A percentile compares a stretch with the other conserved stretches of the same genome.
Conservation (phyloP, 2,329 filamentous ascomycete species). For the Sclerotinia borealis region DNA sequence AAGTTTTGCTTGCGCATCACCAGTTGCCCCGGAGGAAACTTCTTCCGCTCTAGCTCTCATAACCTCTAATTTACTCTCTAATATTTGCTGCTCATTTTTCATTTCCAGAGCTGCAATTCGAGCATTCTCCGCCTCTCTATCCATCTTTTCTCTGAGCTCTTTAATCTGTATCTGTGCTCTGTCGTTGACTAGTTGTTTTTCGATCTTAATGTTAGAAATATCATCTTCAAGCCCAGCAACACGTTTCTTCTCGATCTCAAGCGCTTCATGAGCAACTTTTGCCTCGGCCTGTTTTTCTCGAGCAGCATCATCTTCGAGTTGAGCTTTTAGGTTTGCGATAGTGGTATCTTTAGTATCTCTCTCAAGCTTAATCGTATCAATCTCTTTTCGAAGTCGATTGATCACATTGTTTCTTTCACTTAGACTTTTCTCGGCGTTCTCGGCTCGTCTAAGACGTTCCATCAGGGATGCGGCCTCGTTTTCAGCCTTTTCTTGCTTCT, state of each 20-base stretch:
- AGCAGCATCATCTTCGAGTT: constrained; percentile 61
- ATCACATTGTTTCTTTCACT: constrained; percentile 48
- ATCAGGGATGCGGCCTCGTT: constrained; percentile 44
- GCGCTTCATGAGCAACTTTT: constrained; percentile 59
- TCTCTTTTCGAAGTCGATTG: constrained; percentile 47
- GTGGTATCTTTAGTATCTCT: constrained; percentile 56
- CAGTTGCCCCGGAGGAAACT: constrained; percentile 71
- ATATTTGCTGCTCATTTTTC: constrained; percentile 65
- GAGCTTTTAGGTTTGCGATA: constrained; percentile 62
- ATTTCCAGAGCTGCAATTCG: constrained; percentile 68
- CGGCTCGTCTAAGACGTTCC: constrained; percentile 43
- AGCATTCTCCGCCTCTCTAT: constrained; percentile 65
- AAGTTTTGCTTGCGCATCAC: constrained; percentile 82
- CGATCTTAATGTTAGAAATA: constrained; percentile 62
- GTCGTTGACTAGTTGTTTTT: constrained; percentile 70
- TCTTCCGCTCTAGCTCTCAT: constrained; percentile 84
- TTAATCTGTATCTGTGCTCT: constrained; percentile 63
- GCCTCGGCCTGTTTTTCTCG: constrained; percentile 61
- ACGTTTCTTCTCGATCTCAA: constrained; percentile 58
- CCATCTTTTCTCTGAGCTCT: constrained; percentile 66
- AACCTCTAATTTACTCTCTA: constrained; percentile 86
- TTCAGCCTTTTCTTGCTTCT: constrained; percentile 52
- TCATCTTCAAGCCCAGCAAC: constrained; percentile 51
- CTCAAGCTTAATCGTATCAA: constrained; percentile 57
- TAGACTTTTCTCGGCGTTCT: constrained; percentile 50